Percentiles rank a stretch among this genome's conserved stretches.
phyloP scores from a whole-genome alignment of 805 yeast species.

The Wickerhamomyces tratensis region DNA sequence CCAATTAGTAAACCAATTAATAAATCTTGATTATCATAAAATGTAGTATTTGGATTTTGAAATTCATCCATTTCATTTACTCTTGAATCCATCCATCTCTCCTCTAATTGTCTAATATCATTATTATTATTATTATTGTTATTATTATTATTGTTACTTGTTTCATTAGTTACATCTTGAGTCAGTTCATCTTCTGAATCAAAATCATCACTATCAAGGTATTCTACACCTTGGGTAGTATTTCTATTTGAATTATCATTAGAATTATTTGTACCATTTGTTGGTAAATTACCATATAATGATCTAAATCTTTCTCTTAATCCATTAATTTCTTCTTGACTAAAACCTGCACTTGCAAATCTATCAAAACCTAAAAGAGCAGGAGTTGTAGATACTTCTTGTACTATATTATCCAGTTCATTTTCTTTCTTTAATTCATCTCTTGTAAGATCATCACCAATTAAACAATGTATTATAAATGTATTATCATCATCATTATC shows the following conservation, averaged over 20 bases:
- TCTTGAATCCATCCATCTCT: constrained; percentile 80
- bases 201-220: constrained; percentile 4
- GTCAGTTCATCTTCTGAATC: not conserved
- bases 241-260: constrained; percentile 9
- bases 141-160: not conserved
- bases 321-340: constrained; percentile 64
- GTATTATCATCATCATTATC: not conserved
- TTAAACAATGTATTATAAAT: constrained; percentile 69
- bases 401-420: constrained; percentile 42
- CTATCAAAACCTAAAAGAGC: constrained; percentile 83
- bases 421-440: constrained; percentile 54
- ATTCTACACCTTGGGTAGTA: not conserved
- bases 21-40: constrained; percentile 53
- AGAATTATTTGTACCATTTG: constrained; percentile 7
- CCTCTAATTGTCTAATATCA: constrained; percentile 63
- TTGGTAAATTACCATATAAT: constrained; percentile 44
- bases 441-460: constrained; percentile 52
- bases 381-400: constrained; percentile 43
- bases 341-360: constrained; percentile 72
- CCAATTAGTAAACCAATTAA: constrained; percentile 67
- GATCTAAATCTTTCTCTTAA: constrained; percentile 66
- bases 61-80: constrained; percentile 40
- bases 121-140: constrained; percentile 24
- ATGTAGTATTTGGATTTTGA: constrained; percentile 31
- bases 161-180: too few species aligned